A percentile compares a stretch with the other conserved stretches of the same genome.
Evolutionary conservation across 83 land plant species (phyloP).

Genomic region (Larix sibirica): DNA sequence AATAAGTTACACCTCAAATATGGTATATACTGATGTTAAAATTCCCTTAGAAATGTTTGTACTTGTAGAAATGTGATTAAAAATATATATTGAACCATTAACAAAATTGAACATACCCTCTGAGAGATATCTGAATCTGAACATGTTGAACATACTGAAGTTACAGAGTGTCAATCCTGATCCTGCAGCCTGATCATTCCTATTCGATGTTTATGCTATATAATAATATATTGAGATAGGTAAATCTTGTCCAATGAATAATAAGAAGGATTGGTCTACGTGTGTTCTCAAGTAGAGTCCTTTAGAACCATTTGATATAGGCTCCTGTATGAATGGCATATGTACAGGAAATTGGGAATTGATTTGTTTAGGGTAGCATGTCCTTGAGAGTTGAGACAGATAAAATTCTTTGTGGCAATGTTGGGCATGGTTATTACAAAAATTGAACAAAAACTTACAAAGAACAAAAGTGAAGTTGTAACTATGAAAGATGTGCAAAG

Average conservation of each 20-base stretch:
- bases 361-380: neutral
- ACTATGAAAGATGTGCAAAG: neutral
- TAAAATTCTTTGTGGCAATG: neutral
- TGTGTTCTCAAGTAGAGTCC: neutral
- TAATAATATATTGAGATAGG: neutral
- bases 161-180: neutral
- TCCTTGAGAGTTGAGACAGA: neutral
- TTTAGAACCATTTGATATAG: neutral
- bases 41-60: no score
- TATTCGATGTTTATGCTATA: neutral
- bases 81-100: neutral
- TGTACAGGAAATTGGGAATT: neutral
- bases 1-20: no score
- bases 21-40: no score
- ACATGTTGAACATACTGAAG: neutral
- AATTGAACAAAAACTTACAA: neutral
- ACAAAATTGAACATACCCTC: neutral
- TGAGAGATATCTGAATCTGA: neutral
- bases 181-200: neutral
- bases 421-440: neutral
- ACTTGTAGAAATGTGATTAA: no score
- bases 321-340: neutral
- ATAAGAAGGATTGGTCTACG: neutral
- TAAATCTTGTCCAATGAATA: neutral
- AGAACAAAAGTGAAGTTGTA: neutral